Evolutionary conservation across 108 stramenopile genomes (phyloP), one percentile per base, ranked within the genome.

Genomic region (Conticribra guillardii): DNA sequence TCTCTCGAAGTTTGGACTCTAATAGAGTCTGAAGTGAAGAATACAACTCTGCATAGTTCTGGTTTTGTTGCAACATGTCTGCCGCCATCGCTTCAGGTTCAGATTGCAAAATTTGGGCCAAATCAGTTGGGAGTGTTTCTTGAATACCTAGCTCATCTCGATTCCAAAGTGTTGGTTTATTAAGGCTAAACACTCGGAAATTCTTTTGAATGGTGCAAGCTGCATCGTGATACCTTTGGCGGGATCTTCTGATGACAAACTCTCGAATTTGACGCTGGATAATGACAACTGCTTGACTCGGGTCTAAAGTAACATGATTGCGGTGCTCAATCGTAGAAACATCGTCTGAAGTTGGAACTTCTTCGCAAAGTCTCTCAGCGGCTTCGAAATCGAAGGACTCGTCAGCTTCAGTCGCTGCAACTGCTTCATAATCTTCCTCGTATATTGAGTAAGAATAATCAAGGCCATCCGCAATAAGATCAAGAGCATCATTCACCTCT

Each of bases 31-130:
- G 37, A 33, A 67, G 37, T 45, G 50, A 27, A 80, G 54, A 1
- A 82, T 87, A 22, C 86, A 72, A 55, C 75, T 84, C 76, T 71
- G 86, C 22, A 90, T 86, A 32, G 44, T 67, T 84, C 76, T 76
- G 85, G 85, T 64, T 84, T 84, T 26, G 86, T 77, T 24, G 45
- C 41, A 27, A 21, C 22, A 23, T 7, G 18, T 28, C 11, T 30
- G n/a, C 27, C 8, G 28, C 8, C n/a, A 28, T 50, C 5, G 32
- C 17, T 22, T 27, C 21, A 9, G 17, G 11, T 19, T 30, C 19
- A 33, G 37, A 41, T 41, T 41, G 37, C 5, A 41, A 9, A 41
- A 41, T 41, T 5, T 41, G 37, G 5, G 37, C 37, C 37, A 41
- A 41, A 11, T 11, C 37, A 9, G 5, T 5, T 9, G 37, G 37